Base-by-base conservation (phyloP, 805 yeast species). In the Kuraishia capsulata region DNA sequence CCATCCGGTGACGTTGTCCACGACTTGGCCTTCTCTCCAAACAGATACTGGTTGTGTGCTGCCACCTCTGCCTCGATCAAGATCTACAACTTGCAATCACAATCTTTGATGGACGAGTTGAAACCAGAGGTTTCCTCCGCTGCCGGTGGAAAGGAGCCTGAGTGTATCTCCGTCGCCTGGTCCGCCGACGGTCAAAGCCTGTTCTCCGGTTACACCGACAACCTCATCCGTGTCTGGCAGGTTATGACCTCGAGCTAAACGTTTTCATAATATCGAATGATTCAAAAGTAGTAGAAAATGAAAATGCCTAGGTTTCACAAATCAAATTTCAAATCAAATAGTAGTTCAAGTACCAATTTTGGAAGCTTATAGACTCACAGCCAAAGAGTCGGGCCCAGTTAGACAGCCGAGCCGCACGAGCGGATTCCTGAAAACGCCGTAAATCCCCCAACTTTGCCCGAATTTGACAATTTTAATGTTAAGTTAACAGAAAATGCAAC, bases 21-120 rank as follows among this genome's bases (percentile, higher is more conserved):
- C 71, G 94, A 97, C 67, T 79, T 92, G 66, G 95, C 97, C 59
- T 92, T 92, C 95, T 90, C 97, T 69, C 98, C 99, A 75, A 86
- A 86, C 95, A 89, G 98, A 83, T 92, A 86, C 94, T 92, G 98
- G 98, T 84, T 92, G 70, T 90, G 95, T 67, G 98, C 97, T 73
- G 97, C 98, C 64, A 92, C 99, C 59, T 74, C 96, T 53, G 73
- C 96, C 54, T 92, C 96, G 64, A 87, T 92, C 78, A 90, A 89
- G 85, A 81, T 92, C 79, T 92, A 80, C 86, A 86, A 89, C 82
- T 81, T 92, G 69, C 92, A 88, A 76, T 89, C 84, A 73, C 82
- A 94, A 74, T 73, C 73, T 59, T 76, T 89, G 67, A 84, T 88
- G 71, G 97, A 89, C 64, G 96, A 89, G 77, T 84, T 92, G 73